phyloP scores from a whole-genome alignment of 768 basidiomycete species.

The Exsudoporus frostii region DNA sequence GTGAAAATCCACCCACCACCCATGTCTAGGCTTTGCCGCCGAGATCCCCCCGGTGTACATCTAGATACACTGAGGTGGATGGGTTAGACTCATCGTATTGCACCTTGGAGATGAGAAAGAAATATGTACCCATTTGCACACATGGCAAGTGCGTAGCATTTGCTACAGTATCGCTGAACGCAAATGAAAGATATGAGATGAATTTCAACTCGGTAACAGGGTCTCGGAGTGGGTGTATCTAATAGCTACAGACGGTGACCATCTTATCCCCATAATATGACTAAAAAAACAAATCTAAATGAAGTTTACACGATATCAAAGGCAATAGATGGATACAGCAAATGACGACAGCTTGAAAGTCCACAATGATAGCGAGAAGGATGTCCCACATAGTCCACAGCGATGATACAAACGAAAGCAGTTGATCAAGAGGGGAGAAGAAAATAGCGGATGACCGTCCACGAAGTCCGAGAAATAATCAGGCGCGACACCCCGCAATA shows the following conservation, averaged over 20 bases:
- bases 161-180: background rate
- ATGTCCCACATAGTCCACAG: constrained; percentile 7
- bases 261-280: background rate
- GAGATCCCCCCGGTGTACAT: too few species aligned
- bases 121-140: too few species aligned
- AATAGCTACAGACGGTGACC: constrained; percentile 2
- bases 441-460: constrained; percentile 13
- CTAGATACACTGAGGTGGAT: too few species aligned
- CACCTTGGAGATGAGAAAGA: too few species aligned
- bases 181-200: background rate
- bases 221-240: background rate
- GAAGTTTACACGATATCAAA: background rate
- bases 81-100: too few species aligned
- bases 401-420: constrained; percentile 12
- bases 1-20: too few species aligned
- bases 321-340: constrained; percentile 16
- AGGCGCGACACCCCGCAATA: constrained; percentile 2
- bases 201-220: background rate
- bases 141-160: background rate
- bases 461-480: constrained; percentile 8
- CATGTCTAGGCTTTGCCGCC: too few species aligned
- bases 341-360: constrained; percentile 1
- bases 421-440: background rate
- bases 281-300: background rate
- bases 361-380: constrained; percentile 6